A percentile compares a stretch with the other conserved stretches of the same genome.
These are phyloP conservation scores for Alternaria sp. DNA, from an alignment of 2,329 filamentous ascomycete genomes.

Conservation along the genomic window DNA sequence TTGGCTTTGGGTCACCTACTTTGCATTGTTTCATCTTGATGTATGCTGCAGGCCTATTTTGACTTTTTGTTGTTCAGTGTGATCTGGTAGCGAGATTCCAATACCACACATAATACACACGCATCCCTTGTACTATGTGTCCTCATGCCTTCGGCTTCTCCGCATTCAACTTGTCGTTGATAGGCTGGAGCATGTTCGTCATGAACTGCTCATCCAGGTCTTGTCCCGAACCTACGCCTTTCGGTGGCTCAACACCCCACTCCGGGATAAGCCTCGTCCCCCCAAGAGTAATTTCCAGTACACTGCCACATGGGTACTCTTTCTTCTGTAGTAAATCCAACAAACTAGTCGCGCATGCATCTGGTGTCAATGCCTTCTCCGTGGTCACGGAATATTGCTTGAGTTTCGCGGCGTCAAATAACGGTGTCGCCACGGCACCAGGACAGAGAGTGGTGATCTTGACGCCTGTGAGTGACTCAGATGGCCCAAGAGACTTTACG, in stretches of 20 bases:
- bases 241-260: slow-evolving; percentile 34
- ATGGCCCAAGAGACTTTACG: slow-evolving; percentile 35
- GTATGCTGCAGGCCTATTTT: neutral
- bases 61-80: neutral
- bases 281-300: slow-evolving; percentile 27
- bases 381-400: slow-evolving; percentile 28
- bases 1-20: neutral
- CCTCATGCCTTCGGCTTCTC: slow-evolving; percentile 24
- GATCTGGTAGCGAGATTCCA: neutral
- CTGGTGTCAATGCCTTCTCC: slow-evolving; percentile 21
- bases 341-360: slow-evolving; percentile 29
- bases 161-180: slow-evolving; percentile 22
- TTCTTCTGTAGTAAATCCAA: slow-evolving; percentile 37
- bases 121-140: neutral
- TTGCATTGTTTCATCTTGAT: neutral
- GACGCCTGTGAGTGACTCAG: slow-evolving; percentile 36
- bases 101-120: neutral
- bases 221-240: slow-evolving; percentile 27
- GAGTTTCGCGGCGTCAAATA: slow-evolving; percentile 29
- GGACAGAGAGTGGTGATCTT: slow-evolving; percentile 41
- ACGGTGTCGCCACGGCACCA: slow-evolving; percentile 31
- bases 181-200: slow-evolving; percentile 28
- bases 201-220: slow-evolving; percentile 19
- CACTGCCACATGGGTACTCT: slow-evolving; percentile 33
- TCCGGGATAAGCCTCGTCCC: slow-evolving; percentile 34